phyloP scores from a whole-genome alignment of 331 rosid species.

The Malus hybrid region DNA sequence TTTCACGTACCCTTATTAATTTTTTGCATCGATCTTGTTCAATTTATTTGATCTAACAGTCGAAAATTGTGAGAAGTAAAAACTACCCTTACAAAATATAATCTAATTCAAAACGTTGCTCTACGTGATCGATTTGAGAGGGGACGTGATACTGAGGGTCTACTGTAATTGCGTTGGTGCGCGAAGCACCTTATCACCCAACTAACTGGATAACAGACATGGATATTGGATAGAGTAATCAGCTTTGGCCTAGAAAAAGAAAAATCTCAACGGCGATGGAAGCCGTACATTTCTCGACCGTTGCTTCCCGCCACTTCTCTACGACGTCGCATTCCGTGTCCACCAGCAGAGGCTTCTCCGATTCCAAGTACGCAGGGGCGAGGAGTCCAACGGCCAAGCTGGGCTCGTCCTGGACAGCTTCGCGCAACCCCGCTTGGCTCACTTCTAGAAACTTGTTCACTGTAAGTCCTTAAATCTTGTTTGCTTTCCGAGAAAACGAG shows the following conservation, averaged over 20 bases:
- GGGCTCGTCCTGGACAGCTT: conserved; percentile 37
- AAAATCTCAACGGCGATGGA: conserved; percentile 41
- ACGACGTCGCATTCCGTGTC: conserved; percentile 31
- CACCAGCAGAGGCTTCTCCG: conserved; percentile 14
- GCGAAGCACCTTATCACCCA: neutral
- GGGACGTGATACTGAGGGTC: neutral
- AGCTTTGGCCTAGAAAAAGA: neutral
- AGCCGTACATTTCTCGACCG: conserved; percentile 52
- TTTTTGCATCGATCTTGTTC: fast-evolving
- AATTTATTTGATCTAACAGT: no score
- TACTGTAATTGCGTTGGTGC: neutral
- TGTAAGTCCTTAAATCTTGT: conserved; percentile 29
- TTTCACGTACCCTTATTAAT: no score
- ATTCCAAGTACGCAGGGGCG: conserved; percentile 16
- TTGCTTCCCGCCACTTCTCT: conserved; percentile 64
- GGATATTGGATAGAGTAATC: neutral
- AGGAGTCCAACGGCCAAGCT: conserved; percentile 24
- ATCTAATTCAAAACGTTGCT: neutral
- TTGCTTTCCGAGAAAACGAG: neutral
- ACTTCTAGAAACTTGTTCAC: conserved; percentile 65
- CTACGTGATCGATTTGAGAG: neutral
- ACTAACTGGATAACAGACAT: neutral
- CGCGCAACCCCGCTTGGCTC: conserved; percentile 30
- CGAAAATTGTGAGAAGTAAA: no score
- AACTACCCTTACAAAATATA: no score